Evolutionary conservation across 208 protist genomes (phyloP).

Genomic region (Crithidia mellificae): DNA sequence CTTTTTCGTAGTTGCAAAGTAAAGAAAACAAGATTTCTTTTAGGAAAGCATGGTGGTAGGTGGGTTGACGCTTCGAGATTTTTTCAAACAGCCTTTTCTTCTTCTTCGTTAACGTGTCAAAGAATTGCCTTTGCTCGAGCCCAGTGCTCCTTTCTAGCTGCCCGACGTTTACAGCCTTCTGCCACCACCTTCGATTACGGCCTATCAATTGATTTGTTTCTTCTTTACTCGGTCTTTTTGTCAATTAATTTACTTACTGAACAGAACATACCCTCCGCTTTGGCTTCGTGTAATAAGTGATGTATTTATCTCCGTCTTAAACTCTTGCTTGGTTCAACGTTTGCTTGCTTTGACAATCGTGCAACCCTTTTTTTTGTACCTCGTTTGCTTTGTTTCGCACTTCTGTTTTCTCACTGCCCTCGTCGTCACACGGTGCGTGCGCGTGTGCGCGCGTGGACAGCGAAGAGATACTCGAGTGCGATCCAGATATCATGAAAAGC

Average conservation of each 20-base stretch:
- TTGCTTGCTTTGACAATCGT: not conserved
- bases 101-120: too few relatives aligned
- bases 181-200: too few relatives aligned
- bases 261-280: not conserved
- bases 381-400: not conserved
- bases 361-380: not conserved
- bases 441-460: not conserved
- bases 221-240: not conserved
- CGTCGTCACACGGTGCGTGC: too few relatives aligned
- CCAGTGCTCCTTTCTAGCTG: too few relatives aligned
- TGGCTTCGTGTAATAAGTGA: slow-evolving; percentile 10
- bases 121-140: too few relatives aligned
- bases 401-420: not conserved
- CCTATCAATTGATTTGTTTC: not conserved
- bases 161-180: too few relatives aligned
- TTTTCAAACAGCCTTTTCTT: too few relatives aligned
- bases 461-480: not conserved
- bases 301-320: slow-evolving; percentile 10
- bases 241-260: too few relatives aligned
- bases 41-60: too few relatives aligned
- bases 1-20: too few relatives aligned
- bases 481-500: not conserved
- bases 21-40: too few relatives aligned
- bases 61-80: too few relatives aligned
- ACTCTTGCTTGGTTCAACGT: slow-evolving; percentile 8